phyloP scores from a whole-genome alignment of 345 rosid species.

The Erodium maritimum region DNA sequence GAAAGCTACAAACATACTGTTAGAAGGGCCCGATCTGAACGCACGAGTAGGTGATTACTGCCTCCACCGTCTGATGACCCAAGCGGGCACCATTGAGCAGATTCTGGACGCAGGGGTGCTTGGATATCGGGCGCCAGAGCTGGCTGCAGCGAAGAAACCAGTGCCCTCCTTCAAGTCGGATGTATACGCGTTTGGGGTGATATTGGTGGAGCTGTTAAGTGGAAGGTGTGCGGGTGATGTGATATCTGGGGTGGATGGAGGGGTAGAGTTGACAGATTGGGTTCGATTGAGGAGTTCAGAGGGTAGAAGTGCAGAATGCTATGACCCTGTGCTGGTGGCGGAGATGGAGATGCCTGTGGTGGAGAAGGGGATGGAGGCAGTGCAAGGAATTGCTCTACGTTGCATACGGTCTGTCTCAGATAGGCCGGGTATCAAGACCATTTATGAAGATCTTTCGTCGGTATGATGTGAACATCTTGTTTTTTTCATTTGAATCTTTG shows the following conservation, averaged over 20 bases:
- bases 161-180: conserved; percentile 88
- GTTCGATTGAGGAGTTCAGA: conserved; percentile 51
- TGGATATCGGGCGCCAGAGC: conserved; percentile 91
- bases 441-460: conserved; percentile 94
- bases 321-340: conserved; percentile 45
- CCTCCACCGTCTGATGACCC: conserved; percentile 93
- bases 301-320: conserved; percentile 60
- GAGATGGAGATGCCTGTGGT: conserved; percentile 44
- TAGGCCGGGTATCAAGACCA: conserved; percentile 92
- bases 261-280: conserved; percentile 81
- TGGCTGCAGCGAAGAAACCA: conserved; percentile 84
- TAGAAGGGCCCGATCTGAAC: conserved; percentile 86
- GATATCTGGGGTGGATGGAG: conserved; percentile 64
- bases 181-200: conserved; percentile 87
- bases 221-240: conserved; percentile 96
- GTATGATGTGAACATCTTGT: conserved; percentile 25
- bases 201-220: conserved; percentile 62
- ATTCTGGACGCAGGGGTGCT: conserved; percentile 87
- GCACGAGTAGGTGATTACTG: conserved; percentile 95
- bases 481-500: conserved; percentile 1
- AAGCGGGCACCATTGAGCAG: conserved; percentile 86
- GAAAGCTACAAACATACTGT: conserved; percentile 69
- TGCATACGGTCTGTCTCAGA: conserved; percentile 75
- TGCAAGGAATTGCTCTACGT: conserved; percentile 71
- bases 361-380: conserved; percentile 89